Conservation (phyloP, 495 filamentous ascomycete genomes). For the Massariosphaeria phaeospora region DNA sequence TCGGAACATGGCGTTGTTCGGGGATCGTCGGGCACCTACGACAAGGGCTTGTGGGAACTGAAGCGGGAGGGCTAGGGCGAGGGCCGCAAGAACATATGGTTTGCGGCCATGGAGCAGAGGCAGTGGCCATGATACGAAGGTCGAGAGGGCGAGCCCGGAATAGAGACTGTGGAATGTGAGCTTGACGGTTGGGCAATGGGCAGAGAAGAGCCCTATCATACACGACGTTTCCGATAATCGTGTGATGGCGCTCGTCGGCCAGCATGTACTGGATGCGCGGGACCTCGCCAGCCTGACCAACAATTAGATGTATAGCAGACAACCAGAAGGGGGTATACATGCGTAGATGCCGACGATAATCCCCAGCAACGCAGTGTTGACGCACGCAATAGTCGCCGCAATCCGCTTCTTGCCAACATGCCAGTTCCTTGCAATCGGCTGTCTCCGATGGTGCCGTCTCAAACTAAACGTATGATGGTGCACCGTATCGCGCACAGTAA, state of each 20-base stretch:
- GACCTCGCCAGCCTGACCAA: conserved; percentile 55
- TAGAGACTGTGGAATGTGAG: no score
- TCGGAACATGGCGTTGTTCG: conserved; percentile 52
- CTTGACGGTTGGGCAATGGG: no score
- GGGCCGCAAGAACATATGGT: conserved; percentile 61
- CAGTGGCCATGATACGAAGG: conserved; percentile 65
- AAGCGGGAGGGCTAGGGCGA: conserved; percentile 63
- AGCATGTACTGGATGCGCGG: conserved; percentile 71
- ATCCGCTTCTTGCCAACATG: conserved; percentile 58
- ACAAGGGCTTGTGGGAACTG: conserved; percentile 69
- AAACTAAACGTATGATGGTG: conserved; percentile 24
- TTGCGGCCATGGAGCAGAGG: conserved; percentile 73
- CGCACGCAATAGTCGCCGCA: conserved; percentile 61
- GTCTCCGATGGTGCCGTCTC: conserved; percentile 28
- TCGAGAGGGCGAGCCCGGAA: conserved; percentile 61
- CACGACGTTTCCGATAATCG: conserved; percentile 67
- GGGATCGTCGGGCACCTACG: conserved; percentile 51
- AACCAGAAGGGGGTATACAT: conserved; percentile 15
- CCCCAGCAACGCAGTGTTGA: conserved; percentile 63
- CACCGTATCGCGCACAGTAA: conserved; percentile 18
- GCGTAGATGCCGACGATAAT: conserved; percentile 67
- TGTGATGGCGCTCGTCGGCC: conserved; percentile 58
- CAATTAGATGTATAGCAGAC: background rate
- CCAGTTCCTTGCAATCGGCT: conserved; percentile 59
- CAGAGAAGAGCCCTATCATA: no score